phyloP scores from a whole-genome alignment of 805 yeast genomes.

The Tetrapisispora namnaoensis region DNA sequence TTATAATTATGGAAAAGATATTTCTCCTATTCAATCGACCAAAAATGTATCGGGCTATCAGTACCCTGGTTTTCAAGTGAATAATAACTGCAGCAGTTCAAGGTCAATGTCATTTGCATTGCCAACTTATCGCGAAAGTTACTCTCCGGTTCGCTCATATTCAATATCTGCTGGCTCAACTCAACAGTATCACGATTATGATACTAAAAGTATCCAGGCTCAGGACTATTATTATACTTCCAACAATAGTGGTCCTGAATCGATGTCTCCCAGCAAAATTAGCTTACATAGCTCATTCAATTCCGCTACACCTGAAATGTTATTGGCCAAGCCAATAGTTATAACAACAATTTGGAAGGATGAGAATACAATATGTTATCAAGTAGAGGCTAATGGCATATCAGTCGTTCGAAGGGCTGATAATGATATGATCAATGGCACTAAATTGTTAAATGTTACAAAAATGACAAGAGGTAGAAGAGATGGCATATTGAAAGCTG shows the following conservation, averaged over 20 bases:
- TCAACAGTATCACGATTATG: background rate
- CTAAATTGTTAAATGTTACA: slow-evolving; percentile 72
- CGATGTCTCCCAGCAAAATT: background rate
- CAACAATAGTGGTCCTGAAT: background rate
- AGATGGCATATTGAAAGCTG: slow-evolving; percentile 74
- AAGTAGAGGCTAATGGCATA: slow-evolving; percentile 74
- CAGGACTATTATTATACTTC: background rate
- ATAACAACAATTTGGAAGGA: slow-evolving; percentile 90
- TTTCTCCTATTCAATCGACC: background rate
- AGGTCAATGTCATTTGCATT: background rate
- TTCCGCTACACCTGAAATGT: background rate
- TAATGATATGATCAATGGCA: slow-evolving; percentile 78
- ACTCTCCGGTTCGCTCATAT: background rate
- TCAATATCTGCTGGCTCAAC: background rate
- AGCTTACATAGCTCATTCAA: background rate
- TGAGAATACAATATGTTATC: slow-evolving; percentile 75
- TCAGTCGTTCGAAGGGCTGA: slow-evolving; percentile 78
- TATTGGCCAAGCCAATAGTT: slow-evolving; percentile 37
- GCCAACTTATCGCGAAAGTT: background rate
- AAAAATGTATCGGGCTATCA: background rate
- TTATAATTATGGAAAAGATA: background rate
- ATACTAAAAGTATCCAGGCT: background rate
- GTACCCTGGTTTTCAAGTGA: background rate
- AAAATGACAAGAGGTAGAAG: slow-evolving; percentile 83
- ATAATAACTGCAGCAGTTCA: background rate